Evolutionary conservation across 73 alveolate genomes (phyloP), one percentile per base, ranked within the genome.

Genomic region (Tetrahymena thermophila): DNA sequence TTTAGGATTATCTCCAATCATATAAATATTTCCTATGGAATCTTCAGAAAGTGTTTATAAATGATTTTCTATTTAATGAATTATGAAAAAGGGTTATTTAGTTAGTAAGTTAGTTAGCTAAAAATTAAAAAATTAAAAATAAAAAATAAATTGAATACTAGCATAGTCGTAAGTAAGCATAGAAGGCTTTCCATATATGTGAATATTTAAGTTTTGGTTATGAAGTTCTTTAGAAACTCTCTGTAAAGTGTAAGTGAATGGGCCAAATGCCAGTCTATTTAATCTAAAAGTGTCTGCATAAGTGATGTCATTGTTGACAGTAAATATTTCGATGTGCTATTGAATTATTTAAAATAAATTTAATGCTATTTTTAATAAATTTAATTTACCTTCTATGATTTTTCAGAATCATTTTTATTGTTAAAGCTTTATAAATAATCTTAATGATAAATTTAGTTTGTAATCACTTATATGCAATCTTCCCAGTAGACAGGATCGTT

Each of bases 1-100:
- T 84, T 95, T 93, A 35, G 98, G 98, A 71, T 98, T 98, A 93
- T 98, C 99, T 28, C 99, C 99, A 34, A 98, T 98, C 97, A 95
- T 95, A 38, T 95, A 95, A 0, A 95, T 34, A 56, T 95, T 95
- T 35, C 97, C 97, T 8, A 95, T 93, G n/a, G 93, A 85, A 14
- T 85, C 94, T 56, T 95, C 55, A 85, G 93, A 35, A 38, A 85
- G 93, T 42, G 85, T 94, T 96, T 21, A 34, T 56, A 28, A 93
- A 95, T 93, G 93, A 50, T 37, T 71, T 93, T 43, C 95, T 50
- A n/a, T 10, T 97, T 96, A 44, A 55, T 40, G 21, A 35, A 14
- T 34, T 56, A 4, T n/a, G n/a, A n/a, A n/a, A n/a, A n/a, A n/a
- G n/a, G n/a, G n/a, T n/a, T n/a, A n/a, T n/a, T n/a, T n/a, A n/a